Conservation (phyloP, 2,329 filamentous ascomycete genomes). For the Exophiala mesophila region DNA sequence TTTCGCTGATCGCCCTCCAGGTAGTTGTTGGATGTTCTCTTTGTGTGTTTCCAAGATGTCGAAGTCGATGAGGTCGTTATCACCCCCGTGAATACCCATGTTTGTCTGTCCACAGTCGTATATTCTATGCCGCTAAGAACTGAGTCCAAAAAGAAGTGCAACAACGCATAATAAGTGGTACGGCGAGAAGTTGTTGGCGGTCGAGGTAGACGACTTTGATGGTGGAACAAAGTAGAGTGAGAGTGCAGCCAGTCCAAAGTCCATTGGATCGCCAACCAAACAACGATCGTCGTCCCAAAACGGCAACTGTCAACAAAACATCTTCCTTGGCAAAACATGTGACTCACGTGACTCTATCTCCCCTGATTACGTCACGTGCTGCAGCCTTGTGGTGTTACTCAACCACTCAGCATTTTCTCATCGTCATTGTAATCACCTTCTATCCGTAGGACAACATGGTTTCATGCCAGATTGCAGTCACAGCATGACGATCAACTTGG, state of each 20-base stretch:
- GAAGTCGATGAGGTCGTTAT: conserved; percentile 55
- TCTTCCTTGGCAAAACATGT: conserved; percentile 1
- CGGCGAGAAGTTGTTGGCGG: neutral
- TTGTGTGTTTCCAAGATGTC: conserved; percentile 94
- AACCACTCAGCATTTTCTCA: no score
- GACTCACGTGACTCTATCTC: neutral
- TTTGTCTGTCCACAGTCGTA: neutral
- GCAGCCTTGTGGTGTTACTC: no score
- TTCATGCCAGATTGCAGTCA: no score
- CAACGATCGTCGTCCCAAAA: neutral
- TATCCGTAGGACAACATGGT: no score
- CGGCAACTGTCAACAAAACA: conserved; percentile 17
- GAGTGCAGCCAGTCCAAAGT: neutral
- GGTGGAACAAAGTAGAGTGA: neutral
- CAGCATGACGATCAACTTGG: no score
- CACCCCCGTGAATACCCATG: conserved; percentile 6
- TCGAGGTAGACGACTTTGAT: neutral
- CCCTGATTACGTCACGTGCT: neutral
- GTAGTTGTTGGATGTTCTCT: conserved; percentile 94
- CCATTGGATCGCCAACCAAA: no score
- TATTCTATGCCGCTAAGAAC: neutral
- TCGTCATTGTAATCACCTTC: no score
- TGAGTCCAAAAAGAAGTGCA: conserved; percentile 7
- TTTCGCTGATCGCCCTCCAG: conserved; percentile 80
- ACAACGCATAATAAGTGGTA: conserved; percentile 4